These are phyloP conservation scores for Blastocladiella emersonii DNA, from an alignment of 371 early-diverging fungal genomes.

Conservation along the genomic window DNA sequence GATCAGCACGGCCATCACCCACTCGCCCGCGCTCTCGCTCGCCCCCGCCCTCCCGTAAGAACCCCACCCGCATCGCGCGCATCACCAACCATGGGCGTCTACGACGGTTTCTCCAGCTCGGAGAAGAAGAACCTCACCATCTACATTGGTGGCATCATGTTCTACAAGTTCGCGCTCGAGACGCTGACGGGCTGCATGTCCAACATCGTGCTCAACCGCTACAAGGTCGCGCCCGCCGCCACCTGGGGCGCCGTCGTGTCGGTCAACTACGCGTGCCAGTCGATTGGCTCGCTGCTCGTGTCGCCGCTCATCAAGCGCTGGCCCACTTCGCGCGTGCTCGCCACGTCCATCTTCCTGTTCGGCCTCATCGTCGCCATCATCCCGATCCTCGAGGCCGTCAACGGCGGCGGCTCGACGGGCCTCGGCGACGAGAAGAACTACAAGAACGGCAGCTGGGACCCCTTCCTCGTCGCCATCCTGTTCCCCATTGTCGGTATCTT, in stretches of 20 bases:
- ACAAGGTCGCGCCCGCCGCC: constrained; percentile 10
- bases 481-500: constrained; percentile 26
- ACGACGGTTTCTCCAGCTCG: constrained; percentile 11
- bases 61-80: too few relatives aligned
- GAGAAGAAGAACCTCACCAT: constrained; percentile 24
- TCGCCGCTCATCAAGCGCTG: too few relatives aligned
- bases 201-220: constrained; percentile 14
- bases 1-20: too few relatives aligned
- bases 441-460: constrained; percentile 14
- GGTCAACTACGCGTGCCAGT: too few relatives aligned
- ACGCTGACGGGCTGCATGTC: constrained; percentile 12
- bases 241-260: constrained; percentile 6
- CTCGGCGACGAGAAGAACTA: constrained; percentile 5
- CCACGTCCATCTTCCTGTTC: constrained; percentile 23
- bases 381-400: constrained; percentile 30
- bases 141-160: constrained; percentile 33
- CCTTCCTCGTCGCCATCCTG: constrained; percentile 20
- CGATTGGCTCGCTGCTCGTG: constrained; percentile 33
- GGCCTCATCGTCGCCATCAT: constrained; percentile 23
- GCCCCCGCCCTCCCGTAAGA: too few relatives aligned
- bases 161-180: constrained; percentile 27
- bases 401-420: too few relatives aligned
- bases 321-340: constrained; percentile 20
- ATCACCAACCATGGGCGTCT: too few relatives aligned
- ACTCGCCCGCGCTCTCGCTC: too few relatives aligned